Conservation (phyloP, 768 basidiomycete genomes). For the Lanmaoa pseudosensibilis region DNA sequence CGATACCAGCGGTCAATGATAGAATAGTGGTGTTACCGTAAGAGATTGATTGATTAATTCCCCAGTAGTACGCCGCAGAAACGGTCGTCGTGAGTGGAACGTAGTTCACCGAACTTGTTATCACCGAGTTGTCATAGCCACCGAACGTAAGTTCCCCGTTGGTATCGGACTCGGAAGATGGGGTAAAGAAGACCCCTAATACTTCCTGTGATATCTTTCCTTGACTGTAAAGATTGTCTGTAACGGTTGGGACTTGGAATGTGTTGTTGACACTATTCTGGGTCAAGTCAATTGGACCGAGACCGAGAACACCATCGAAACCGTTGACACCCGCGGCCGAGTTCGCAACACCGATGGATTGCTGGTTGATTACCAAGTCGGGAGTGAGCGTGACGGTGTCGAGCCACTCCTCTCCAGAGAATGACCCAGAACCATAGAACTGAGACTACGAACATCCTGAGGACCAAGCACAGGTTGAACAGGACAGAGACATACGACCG, state of each 20-base stretch:
- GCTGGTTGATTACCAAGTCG: constrained; percentile 13
- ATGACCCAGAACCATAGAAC: constrained; percentile 3
- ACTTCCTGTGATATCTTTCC: constrained; percentile 28
- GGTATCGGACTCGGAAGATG: constrained; percentile 20
- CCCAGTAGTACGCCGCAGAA: constrained; percentile 32
- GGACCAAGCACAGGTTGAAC: constrained; percentile 3
- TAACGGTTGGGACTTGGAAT: constrained; percentile 32
- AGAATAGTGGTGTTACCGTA: constrained; percentile 28
- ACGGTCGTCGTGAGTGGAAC: constrained; percentile 23
- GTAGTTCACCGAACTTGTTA: constrained; percentile 19
- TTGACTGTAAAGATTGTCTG: constrained; percentile 34
- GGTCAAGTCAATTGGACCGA: constrained; percentile 37
- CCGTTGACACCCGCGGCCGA: constrained; percentile 25
- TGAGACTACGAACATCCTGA: neutral
- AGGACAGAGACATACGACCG: constrained; percentile 14
- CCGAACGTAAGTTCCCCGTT: constrained; percentile 32
- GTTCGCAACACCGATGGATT: constrained; percentile 39
- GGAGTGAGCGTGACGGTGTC: constrained; percentile 15
- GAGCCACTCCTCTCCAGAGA: constrained; percentile 17
- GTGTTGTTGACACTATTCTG: constrained; percentile 17
- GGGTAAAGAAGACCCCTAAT: constrained; percentile 37
- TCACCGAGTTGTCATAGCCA: constrained; percentile 18
- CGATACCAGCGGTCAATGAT: constrained; percentile 30
- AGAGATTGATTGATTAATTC: constrained; percentile 31
- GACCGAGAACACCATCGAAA: constrained; percentile 42